Evolutionary conservation across 2,329 filamentous ascomycete species (phyloP).

Genomic region (Taxawa tesnikishii): DNA sequence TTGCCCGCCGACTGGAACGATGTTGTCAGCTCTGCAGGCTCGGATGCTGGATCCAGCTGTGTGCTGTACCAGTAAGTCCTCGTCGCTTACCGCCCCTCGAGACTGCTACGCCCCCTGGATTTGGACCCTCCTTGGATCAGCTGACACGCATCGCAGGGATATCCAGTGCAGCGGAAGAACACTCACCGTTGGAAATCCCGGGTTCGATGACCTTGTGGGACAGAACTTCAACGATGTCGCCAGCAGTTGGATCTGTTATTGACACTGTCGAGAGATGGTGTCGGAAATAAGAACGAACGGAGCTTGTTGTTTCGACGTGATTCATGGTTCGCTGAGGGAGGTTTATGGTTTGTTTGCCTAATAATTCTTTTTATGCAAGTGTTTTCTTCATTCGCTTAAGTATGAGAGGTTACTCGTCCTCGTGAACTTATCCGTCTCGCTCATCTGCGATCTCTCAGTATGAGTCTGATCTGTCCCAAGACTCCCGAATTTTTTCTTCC

Average conservation of each 20-base stretch:
- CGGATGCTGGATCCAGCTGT: background rate
- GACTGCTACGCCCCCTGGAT: background rate
- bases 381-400: no score
- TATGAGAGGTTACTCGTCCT: no score
- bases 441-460: no score
- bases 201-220: background rate
- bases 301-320: no score
- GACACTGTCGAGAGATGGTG: no score
- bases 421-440: no score
- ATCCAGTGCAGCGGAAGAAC: background rate
- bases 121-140: background rate
- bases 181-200: background rate
- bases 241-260: conserved; percentile 1
- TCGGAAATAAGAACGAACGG: no score
- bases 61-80: background rate
- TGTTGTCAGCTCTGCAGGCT: background rate
- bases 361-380: no score
- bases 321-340: no score
- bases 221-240: conserved; percentile 1
- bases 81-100: background rate
- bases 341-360: no score
- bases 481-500: no score
- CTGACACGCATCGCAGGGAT: background rate
- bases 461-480: no score
- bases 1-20: background rate